Evolutionary conservation across 2,329 filamentous ascomycete species (phyloP), one percentile per base, ranked within the genome.

Genomic region (Stagonosporopsis rhizophila): DNA sequence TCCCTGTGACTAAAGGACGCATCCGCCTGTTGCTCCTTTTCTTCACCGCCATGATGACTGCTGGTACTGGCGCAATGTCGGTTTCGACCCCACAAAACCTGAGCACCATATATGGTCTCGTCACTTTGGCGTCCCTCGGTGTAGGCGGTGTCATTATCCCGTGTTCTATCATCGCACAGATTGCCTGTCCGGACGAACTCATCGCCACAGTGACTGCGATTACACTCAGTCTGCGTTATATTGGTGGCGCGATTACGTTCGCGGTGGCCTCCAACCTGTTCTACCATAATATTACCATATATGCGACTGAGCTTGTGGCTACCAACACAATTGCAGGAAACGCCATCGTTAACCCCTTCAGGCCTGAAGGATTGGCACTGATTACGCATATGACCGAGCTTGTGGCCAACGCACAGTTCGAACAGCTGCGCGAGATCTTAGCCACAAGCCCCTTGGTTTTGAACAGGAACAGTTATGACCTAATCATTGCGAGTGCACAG

Each of bases 141-240:
- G 85, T 89, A 4, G 88, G 87, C 6, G 87, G 85, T 1, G 87
- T 90, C 46, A 83, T 89, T 15, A 84, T 90, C 5, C 88, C 87
- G 0, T 83, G 85, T 1, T 86, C 85, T 1, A 87, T 89, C 62
- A 87, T 90, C 54, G 85, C 85, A 6, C 87, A 86, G 9, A 89
- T 90, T 64, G 86, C 89, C 62, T 89, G 86, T 58, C 87, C 88
- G 0, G 85, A 88, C 67, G 87, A 90, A 51, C 79, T 90, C 6
- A 90, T 91, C 60, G 88, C 86, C 7, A 90, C 88, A 2, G 81
- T 89, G 41, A 84, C 87, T 1, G 87, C 88, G 6, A 78, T 91
- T 20, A 89, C 88, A 0, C 82, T 90, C 34, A 83, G 86, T n/a
- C 85, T 90, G 61, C 86, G 88, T 34, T 86, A 89, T 51, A 81